These are phyloP conservation scores for Aspergillus chevalieri DNA, from an alignment of 2,329 filamentous ascomycete genomes.

Conservation along the genomic window DNA sequence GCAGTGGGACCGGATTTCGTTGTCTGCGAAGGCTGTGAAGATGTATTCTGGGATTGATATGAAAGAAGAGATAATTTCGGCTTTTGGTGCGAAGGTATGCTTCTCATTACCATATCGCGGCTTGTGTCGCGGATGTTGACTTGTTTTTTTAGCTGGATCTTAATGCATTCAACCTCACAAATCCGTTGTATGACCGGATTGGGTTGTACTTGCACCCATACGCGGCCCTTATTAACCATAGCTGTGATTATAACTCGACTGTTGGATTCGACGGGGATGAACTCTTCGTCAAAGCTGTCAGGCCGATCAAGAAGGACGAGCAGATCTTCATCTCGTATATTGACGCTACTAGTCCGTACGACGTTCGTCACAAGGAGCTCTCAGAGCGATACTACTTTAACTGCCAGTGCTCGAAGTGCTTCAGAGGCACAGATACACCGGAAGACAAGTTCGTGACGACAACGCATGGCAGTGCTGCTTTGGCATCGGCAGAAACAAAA, in stretches of 20 bases:
- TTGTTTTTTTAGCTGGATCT: constrained; percentile 44
- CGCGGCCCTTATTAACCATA: constrained; percentile 54
- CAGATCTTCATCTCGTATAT: constrained; percentile 60
- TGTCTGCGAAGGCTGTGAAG: constrained; percentile 51
- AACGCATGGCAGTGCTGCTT: constrained; percentile 6
- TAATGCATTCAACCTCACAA: constrained; percentile 55
- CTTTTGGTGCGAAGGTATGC: constrained; percentile 44
- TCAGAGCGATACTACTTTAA: constrained; percentile 52
- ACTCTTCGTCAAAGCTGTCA: constrained; percentile 47
- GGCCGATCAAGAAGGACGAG: constrained; percentile 47
- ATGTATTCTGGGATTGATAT: constrained; percentile 47
- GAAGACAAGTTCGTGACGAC: constrained; percentile 14
- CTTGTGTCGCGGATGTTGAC: not conserved
- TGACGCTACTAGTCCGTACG: constrained; percentile 49
- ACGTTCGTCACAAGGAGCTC: constrained; percentile 49
- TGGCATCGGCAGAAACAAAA: constrained; percentile 16
- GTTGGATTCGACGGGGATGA: constrained; percentile 52
- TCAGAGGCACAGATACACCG: constrained; percentile 11
- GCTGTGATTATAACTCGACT: constrained; percentile 55
- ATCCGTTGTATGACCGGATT: constrained; percentile 50
- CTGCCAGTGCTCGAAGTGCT: constrained; percentile 52
- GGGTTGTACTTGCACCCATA: constrained; percentile 55
- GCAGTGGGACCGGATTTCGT: constrained; percentile 44
- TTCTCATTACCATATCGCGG: not conserved
- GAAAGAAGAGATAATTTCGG: constrained; percentile 36